phyloP scores from a whole-genome alignment of 768 basidiomycete species.

The Termitomyces sp. region DNA sequence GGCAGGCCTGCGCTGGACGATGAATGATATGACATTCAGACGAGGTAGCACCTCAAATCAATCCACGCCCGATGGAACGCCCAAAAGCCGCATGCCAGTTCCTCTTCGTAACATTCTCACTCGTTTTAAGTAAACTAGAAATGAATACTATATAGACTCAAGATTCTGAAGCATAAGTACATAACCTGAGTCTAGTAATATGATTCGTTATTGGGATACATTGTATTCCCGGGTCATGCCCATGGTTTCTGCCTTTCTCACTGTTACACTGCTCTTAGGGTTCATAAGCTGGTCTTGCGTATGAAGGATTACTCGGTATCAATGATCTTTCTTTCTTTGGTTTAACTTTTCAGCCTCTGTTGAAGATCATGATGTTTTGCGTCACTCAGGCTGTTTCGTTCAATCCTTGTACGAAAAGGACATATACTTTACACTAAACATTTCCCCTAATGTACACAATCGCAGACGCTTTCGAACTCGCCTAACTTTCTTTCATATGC shows the following conservation, averaged over 20 bases:
- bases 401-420: background rate
- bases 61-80: slow-evolving; percentile 11
- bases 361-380: background rate
- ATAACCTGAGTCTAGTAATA: background rate
- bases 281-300: no score
- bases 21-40: slow-evolving; percentile 28
- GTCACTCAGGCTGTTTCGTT: background rate
- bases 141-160: background rate
- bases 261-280: no score
- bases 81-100: slow-evolving; percentile 38
- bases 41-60: slow-evolving; percentile 18
- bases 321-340: no score
- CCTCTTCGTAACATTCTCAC: slow-evolving; percentile 42
- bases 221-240: no score
- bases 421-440: background rate
- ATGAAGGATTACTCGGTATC: no score
- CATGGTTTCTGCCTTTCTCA: no score
- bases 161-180: background rate
- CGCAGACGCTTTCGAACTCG: background rate
- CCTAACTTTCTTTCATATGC: background rate
- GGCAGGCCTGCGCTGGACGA: slow-evolving; percentile 21
- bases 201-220: slow-evolving; percentile 21
- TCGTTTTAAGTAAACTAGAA: slow-evolving; percentile 30
- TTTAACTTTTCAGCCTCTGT: no score
- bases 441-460: no score